Evolutionary conservation across 1,284 basidiomycete species (phyloP).

Genomic region (Coniferiporia weirii): DNA sequence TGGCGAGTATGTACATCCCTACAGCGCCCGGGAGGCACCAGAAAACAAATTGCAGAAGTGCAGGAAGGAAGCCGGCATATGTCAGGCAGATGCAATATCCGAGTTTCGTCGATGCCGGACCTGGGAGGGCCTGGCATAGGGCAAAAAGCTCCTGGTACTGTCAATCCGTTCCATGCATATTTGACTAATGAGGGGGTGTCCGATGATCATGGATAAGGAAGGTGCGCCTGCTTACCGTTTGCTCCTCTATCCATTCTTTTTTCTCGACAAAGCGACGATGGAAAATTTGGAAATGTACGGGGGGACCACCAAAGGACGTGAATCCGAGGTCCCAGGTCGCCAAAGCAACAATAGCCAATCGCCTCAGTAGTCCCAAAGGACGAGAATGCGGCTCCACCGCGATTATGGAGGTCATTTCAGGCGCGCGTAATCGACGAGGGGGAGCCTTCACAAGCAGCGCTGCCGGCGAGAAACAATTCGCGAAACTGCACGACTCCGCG

Average conservation of each 20-base stretch:
- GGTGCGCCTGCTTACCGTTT: slow-evolving; percentile 7
- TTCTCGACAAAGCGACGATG: slow-evolving; percentile 20
- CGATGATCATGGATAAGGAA: background rate
- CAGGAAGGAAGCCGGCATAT: background rate
- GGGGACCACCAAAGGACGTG: slow-evolving; percentile 21
- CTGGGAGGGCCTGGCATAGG: slow-evolving; percentile 1
- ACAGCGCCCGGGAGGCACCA: slow-evolving; percentile 39
- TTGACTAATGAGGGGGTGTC: background rate
- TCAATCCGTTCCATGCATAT: background rate
- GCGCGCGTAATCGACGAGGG: too few relatives aligned
- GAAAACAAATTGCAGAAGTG: background rate
- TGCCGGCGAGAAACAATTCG: too few relatives aligned
- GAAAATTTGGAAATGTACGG: slow-evolving; percentile 20
- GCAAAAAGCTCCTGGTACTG: slow-evolving; percentile 5
- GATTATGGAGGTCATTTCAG: background rate
- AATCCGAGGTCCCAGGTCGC: slow-evolving; percentile 20
- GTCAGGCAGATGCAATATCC: slow-evolving; percentile 5
- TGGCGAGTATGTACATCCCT: slow-evolving; percentile 46
- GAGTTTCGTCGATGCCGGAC: background rate
- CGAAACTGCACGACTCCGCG: too few relatives aligned
- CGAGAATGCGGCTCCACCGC: background rate
- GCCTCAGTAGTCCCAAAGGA: background rate
- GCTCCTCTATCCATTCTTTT: slow-evolving; percentile 17
- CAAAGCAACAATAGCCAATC: background rate
- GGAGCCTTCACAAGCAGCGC: too few relatives aligned